Conservation (phyloP, 768 basidiomycete genomes). For the Rhodotorula toruloides region DNA sequence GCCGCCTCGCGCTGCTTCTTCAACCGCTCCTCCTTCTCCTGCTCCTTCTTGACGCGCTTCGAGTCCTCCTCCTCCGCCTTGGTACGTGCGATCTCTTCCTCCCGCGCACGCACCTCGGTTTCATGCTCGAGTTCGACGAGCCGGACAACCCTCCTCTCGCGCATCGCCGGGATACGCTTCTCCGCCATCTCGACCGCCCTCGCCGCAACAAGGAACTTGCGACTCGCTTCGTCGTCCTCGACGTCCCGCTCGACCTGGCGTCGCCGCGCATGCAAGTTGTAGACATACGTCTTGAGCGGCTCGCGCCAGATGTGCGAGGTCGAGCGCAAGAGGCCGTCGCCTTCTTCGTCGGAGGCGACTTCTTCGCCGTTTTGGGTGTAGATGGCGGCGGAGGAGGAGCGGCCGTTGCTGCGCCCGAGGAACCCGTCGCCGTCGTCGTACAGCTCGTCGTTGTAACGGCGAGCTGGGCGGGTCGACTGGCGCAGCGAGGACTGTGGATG, state of each 20-base stretch:
- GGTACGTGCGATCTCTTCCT: too few relatives aligned
- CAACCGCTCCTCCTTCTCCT: slow-evolving; percentile 13
- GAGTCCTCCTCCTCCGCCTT: slow-evolving; percentile 1
- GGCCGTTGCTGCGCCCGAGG: background rate
- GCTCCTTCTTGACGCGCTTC: slow-evolving; percentile 3
- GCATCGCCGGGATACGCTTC: slow-evolving; percentile 26
- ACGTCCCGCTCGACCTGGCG: slow-evolving; percentile 28
- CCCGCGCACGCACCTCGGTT: background rate
- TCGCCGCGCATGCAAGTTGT: slow-evolving; percentile 10
- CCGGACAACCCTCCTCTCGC: slow-evolving; percentile 21
- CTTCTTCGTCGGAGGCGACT: slow-evolving; percentile 31
- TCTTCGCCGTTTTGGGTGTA: background rate
- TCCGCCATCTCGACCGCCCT: slow-evolving; percentile 23
- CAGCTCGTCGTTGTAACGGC: slow-evolving; percentile 30
- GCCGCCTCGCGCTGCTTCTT: slow-evolving; percentile 34
- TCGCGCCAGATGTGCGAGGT: slow-evolving; percentile 38
- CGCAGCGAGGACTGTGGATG: slow-evolving; percentile 16
- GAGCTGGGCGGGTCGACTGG: slow-evolving; percentile 24
- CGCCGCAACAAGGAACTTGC: slow-evolving; percentile 30
- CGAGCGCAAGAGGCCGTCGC: slow-evolving; percentile 27
- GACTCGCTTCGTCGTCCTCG: slow-evolving; percentile 25
- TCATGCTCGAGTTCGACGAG: slow-evolving; percentile 17
- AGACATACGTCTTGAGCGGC: slow-evolving; percentile 32
- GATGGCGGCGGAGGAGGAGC: background rate
- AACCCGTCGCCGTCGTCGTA: slow-evolving; percentile 25